Base-by-base conservation (phyloP, 2,329 filamentous ascomycete species). In the Diaporthe ampelina region DNA sequence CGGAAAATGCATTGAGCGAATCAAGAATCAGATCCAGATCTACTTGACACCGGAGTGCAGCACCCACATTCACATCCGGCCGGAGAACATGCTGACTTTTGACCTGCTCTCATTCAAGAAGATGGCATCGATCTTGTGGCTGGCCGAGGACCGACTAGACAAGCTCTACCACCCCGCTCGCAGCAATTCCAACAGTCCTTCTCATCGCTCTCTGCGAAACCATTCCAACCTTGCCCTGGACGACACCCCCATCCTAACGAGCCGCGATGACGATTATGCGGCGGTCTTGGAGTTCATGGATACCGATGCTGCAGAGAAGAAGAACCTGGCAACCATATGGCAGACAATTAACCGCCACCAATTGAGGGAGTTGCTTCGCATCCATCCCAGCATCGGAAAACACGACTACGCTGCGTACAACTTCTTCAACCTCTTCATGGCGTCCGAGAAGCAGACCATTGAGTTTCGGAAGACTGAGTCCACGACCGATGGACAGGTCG, bases 381-480 rank as follows among this genome's bases (percentile, higher is more conserved):
- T 37, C 3, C 43, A 67, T 6, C 19, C 21, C 4, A 52, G 13
- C 43, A 9, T 24, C 1, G 61, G 61, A 5, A 50, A 67, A 11
- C 61, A 67, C 8, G 61, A 35, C 21, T 17, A 3, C 7, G 26
- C 29, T 9, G 43, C 43, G 1, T 67, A 67, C 45, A 67, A 67
- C 26, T 67, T 67, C 19, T 67, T 50, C 61, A 67, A 67, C 29
- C 1, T 67, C 5, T 52, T 50, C 29, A 32, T 24, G 43, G 21
- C 19, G 0, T 67, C 61, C 7, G 10, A 32, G 6, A 67, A 67
- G 43, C 26, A 50, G 29, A 67, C 61, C 0, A 52, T 67, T 1
- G 61, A 67, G 45, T 67, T 67, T 19, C 43, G 61, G 0, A 67
- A 67, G 29, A 67, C 29, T 1, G 61, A 67, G 19, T 48, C 61